Base-by-base conservation (phyloP, 371 early-diverging fungal species). In the Rhizopus delemar region DNA sequence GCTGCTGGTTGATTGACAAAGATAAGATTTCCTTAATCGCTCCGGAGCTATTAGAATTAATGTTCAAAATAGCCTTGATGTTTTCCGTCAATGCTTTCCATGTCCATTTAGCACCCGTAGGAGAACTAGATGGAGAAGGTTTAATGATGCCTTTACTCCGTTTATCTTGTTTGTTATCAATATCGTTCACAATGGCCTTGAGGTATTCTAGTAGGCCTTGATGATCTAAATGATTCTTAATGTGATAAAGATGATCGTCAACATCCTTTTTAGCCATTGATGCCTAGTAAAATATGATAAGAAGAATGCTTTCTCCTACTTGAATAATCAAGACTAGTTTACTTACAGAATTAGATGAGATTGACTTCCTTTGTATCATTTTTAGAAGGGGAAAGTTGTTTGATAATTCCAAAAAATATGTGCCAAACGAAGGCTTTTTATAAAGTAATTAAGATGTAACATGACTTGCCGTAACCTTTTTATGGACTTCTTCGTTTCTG, bases 21-120 rank as follows among this genome's bases (percentile, higher is more conserved):
- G 39, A 48, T 3, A 74, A 13, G 2, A 64, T 15, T 39, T 75
- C 75, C 39, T 71, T 71, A 31, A 78, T 60, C 16, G 75, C 75
- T 31, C 61, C 65, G 6, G 61, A 57, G 8, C 62, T 70, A 4
- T 45, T 51, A 32, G 70, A 41, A 8, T 63, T 65, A 15, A 78
- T 59, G 9, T 67, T 57, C 3, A 72, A 53, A 11, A 65, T 53
- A 8, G 56, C 50, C 51, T 71, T 68, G 12, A 78, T 50, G n/a
- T 69, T 71, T 34, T 68, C 50, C 15, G 65, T 36, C 4, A 78
- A 41, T 3, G 77, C 73, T 34, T 64, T 60, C 9, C 62, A 35
- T 11, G 71, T 73, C 77, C 77, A 76, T 33, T 54, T 63, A 5
- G 46, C 12, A 4, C 73, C 74, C 11, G 60, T 60, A 32, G 69